Evolutionary conservation across 345 rosid species (phyloP).

Genomic region (Arabis alpina): DNA sequence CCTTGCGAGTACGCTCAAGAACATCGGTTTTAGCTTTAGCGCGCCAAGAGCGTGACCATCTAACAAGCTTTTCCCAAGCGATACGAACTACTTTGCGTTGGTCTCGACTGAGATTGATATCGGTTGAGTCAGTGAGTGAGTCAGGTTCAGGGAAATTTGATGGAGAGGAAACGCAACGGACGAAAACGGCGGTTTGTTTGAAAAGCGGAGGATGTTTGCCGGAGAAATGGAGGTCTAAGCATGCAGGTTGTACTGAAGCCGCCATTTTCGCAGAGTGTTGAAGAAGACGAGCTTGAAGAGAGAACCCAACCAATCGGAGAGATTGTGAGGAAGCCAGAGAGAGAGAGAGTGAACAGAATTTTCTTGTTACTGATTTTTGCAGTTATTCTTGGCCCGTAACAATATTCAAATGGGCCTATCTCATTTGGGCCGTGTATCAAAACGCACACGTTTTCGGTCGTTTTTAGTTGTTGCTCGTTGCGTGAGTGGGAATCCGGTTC

Average conservation of each 20-base stretch:
- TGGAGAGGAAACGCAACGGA: conserved; percentile 44
- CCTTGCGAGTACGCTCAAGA: conserved; percentile 84
- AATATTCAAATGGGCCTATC: conserved; percentile 5
- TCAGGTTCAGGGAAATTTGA: conserved; percentile 23
- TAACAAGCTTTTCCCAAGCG: conserved; percentile 90
- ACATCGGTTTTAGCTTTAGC: conserved; percentile 76
- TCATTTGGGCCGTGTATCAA: neutral
- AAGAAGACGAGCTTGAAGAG: conserved; percentile 19
- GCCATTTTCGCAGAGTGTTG: conserved; percentile 47
- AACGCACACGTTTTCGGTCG: neutral
- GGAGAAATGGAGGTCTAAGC: conserved; percentile 42
- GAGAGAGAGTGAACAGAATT: conserved; percentile 14
- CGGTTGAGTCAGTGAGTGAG: conserved; percentile 34
- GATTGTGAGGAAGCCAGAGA: neutral
- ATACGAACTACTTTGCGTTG: conserved; percentile 71
- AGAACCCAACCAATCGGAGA: conserved; percentile 34
- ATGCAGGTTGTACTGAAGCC: conserved; percentile 47
- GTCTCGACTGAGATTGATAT: conserved; percentile 45
- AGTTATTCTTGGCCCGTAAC: conserved; percentile 28
- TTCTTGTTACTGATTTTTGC: neutral
- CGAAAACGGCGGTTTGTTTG: conserved; percentile 32
- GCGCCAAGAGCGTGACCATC: conserved; percentile 92
- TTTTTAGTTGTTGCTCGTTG: no score
- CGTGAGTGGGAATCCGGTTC: no score
- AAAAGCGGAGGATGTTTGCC: conserved; percentile 27